These are phyloP conservation scores for Capsicum rhomboideum DNA, from an alignment of 257 asterid species.

Conservation along the genomic window DNA sequence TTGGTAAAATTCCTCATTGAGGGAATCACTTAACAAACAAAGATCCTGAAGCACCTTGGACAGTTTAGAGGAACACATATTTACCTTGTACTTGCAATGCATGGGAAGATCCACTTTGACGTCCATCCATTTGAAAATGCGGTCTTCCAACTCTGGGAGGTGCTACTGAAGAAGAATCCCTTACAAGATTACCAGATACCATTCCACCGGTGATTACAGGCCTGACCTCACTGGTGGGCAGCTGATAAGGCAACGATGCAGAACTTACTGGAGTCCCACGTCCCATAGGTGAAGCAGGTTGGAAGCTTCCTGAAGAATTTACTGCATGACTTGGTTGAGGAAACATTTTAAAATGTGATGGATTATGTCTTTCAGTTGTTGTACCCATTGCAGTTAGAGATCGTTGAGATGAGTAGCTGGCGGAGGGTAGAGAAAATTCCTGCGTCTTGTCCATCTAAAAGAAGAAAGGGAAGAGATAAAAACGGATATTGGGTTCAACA, in stretches of 20 bases:
- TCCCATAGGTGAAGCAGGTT: slow-evolving; percentile 33
- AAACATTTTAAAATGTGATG: slow-evolving; percentile 33
- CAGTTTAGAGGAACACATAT: not conserved
- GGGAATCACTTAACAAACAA: not conserved
- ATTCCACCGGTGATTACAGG: slow-evolving; percentile 44
- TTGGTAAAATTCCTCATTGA: not conserved
- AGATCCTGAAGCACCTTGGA: not conserved
- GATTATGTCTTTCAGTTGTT: slow-evolving; percentile 40
- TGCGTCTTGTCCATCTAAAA: slow-evolving; percentile 81
- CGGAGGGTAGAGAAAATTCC: slow-evolving; percentile 38
- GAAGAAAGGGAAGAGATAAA: not conserved
- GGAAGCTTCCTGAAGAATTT: slow-evolving; percentile 43
- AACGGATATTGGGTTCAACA: not conserved
- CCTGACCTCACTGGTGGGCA: slow-evolving; percentile 83
- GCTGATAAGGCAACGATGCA: slow-evolving; percentile 67
- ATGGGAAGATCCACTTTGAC: slow-evolving; percentile 55
- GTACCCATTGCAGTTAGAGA: slow-evolving; percentile 34
- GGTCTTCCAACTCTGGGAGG: slow-evolving; percentile 55
- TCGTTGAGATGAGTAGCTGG: slow-evolving; percentile 41
- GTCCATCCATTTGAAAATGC: slow-evolving; percentile 59
- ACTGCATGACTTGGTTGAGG: slow-evolving; percentile 46
- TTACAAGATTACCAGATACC: slow-evolving; percentile 43
- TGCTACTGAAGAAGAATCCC: slow-evolving; percentile 32
- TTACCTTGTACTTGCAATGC: slow-evolving; percentile 64
- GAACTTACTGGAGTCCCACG: slow-evolving; percentile 35